Evolutionary conservation across 768 basidiomycete genomes (phyloP).

Genomic region (Suillus tomentosus): DNA sequence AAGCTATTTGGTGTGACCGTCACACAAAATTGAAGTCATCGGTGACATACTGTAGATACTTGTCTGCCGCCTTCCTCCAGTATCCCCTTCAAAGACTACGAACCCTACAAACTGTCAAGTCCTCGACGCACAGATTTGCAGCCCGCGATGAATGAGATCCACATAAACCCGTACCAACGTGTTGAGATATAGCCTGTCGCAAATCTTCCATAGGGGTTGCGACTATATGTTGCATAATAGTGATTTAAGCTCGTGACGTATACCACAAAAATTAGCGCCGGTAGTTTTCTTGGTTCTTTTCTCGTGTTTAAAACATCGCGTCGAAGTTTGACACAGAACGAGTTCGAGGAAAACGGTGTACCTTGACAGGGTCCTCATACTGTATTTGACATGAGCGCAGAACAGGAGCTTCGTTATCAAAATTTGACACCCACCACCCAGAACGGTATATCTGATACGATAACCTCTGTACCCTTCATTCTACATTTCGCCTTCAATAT

Average conservation of each 20-base stretch:
- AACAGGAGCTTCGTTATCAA: not conserved
- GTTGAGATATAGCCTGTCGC: too few species aligned
- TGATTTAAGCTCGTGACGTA: not conserved
- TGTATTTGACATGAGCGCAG: slow-evolving; percentile 16
- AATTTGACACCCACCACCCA: slow-evolving; percentile 37
- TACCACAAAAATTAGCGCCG: not conserved
- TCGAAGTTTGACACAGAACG: slow-evolving; percentile 40
- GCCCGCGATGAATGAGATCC: too few species aligned
- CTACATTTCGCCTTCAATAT: slow-evolving; percentile 31
- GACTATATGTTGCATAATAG: not conserved
- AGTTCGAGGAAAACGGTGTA: slow-evolving; percentile 40
- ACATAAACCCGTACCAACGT: too few species aligned
- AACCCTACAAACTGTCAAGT: too few species aligned
- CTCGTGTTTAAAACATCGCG: slow-evolving; percentile 31
- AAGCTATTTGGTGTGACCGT: too few species aligned
- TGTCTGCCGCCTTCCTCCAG: too few species aligned
- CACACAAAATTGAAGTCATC: too few species aligned
- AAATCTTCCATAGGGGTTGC: not conserved
- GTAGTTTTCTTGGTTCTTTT: not conserved
- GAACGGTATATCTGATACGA: slow-evolving; percentile 30
- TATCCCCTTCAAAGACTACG: too few species aligned
- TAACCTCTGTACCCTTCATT: slow-evolving; percentile 26
- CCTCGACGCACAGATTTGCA: too few species aligned
- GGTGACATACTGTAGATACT: too few species aligned
- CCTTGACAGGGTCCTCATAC: slow-evolving; percentile 41